Percentiles rank a stretch among this genome's conserved stretches.
Evolutionary conservation across 148 eudicot species (phyloP).

Genomic region (Spergularia marina): DNA sequence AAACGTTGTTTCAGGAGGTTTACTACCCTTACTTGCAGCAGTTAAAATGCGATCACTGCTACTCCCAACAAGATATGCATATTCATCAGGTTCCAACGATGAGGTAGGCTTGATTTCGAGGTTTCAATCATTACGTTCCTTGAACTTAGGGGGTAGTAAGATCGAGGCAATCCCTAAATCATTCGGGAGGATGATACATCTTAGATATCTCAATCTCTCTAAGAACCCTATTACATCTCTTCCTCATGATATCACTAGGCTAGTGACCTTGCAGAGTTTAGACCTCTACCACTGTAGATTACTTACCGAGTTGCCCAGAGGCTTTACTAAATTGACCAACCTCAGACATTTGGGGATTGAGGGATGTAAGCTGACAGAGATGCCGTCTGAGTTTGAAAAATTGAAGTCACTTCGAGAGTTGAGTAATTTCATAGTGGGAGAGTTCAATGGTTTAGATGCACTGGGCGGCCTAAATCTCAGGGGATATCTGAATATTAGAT

Average conservation of each 20-base stretch:
- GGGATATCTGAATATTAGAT: background rate
- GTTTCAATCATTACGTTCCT: background rate
- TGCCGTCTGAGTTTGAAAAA: constrained; percentile 2
- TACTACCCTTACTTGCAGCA: background rate
- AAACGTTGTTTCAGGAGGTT: background rate
- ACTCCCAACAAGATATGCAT: too few species aligned
- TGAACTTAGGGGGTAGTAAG: background rate
- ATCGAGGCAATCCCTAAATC: background rate
- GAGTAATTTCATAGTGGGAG: background rate
- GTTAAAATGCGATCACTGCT: background rate
- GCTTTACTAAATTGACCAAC: constrained; percentile 19
- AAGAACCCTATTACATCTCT: background rate
- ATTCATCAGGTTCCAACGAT: too few species aligned
- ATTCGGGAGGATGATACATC: constrained; percentile 12
- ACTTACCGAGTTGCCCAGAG: constrained; percentile 11
- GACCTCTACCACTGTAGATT: background rate
- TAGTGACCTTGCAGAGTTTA: constrained; percentile 17
- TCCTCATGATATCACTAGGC: constrained; percentile 2
- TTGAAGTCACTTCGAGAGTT: constrained; percentile 1
- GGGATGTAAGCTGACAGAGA: background rate
- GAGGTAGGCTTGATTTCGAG: too few species aligned
- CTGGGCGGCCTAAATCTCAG: background rate
- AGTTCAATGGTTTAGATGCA: background rate
- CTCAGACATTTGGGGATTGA: constrained; percentile 1
- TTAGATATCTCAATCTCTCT: constrained; percentile 17